Base-by-base conservation (phyloP, 2,329 filamentous ascomycete genomes). In the Cercospora beticola region DNA sequence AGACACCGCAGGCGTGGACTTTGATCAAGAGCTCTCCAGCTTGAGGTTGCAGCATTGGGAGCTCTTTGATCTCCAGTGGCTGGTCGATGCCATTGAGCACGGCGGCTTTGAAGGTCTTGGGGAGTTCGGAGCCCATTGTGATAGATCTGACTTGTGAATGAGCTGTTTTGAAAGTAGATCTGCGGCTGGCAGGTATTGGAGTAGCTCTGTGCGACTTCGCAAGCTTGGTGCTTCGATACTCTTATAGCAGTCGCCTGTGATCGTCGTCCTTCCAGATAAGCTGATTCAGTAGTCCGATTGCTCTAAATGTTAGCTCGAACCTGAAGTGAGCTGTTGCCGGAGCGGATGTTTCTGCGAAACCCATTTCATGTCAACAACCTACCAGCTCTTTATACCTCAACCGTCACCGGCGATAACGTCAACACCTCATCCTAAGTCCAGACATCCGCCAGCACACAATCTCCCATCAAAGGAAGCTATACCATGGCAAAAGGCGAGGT, bases 1-100 rank as follows among this genome's bases (percentile, higher is more conserved):
- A 93, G 60, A 94, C 86, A 54, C 91, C 91, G 73, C 88, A 92
- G 5, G 90, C 90, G 8, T 88, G 81, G 2, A 92, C 86, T 77
- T 92, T 92, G 78, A 92, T 84, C 28, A 93, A 85, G 2, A 93
- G 81, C 74, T 92, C 83, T 18, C 86, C 84, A 0, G 82, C 76
- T 6, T 83, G 79, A 1, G 90, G 89, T 36, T 82, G 76, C 68
- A 85, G 82, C 49, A 93, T 82, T 18, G 85, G 82, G 4, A 89
- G 75, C 3, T 92, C 86, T 71, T 88, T 85, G 70, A 93, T 81
- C 2, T 80, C 80, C 71, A 90, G 82, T 0, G 87, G 84, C 2
- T 79, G 80, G 66, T 84, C 83, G 28, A 81, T 77, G 67, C 83
- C 82, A 65, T 86, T 84, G 72, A 92, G 81, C 66, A 90, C 83